Percentiles rank a stretch among this genome's conserved stretches.
Conservation (phyloP, 2,329 filamentous ascomycete genomes). For the Claviceps citrina region DNA sequence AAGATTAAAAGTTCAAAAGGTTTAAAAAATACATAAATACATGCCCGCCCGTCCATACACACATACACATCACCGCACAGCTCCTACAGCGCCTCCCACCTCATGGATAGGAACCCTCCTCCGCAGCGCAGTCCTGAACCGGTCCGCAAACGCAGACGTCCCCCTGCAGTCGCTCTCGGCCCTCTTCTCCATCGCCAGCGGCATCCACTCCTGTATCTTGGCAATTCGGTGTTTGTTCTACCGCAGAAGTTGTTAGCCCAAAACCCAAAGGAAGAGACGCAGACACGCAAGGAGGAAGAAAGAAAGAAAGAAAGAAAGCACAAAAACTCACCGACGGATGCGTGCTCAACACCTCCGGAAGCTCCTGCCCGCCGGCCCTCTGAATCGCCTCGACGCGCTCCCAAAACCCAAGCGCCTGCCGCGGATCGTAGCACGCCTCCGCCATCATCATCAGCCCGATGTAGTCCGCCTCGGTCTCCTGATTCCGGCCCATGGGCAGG, state of each 20-base stretch:
- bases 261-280: neutral
- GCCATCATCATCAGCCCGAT: slow-evolving; percentile 75
- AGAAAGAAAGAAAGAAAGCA: neutral
- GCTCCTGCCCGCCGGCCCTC: slow-evolving; percentile 25
- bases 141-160: slow-evolving; percentile 35
- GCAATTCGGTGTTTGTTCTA: slow-evolving; percentile 47
- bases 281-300: neutral
- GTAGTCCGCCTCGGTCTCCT: slow-evolving; percentile 67
- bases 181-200: slow-evolving; percentile 39
- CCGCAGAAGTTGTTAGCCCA: neutral
- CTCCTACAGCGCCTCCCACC: neutral
- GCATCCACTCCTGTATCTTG: slow-evolving; percentile 50
- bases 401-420: slow-evolving; percentile 52
- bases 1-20: too few species aligned
- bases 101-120: slow-evolving; percentile 13
- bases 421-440: slow-evolving; percentile 60
- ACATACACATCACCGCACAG: neutral
- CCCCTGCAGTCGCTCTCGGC: slow-evolving; percentile 37
- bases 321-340: slow-evolving; percentile 50
- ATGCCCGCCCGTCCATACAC: neutral
- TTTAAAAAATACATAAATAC: too few species aligned
- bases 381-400: slow-evolving; percentile 43
- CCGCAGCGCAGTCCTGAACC: slow-evolving; percentile 34
- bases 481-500: slow-evolving; percentile 51
- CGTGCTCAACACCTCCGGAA: slow-evolving; percentile 60